A percentile compares a stretch with the other conserved stretches of the same genome.
These are phyloP conservation scores for Exidia glandulosa DNA, from an alignment of 768 basidiomycete genomes.

Conservation along the genomic window DNA sequence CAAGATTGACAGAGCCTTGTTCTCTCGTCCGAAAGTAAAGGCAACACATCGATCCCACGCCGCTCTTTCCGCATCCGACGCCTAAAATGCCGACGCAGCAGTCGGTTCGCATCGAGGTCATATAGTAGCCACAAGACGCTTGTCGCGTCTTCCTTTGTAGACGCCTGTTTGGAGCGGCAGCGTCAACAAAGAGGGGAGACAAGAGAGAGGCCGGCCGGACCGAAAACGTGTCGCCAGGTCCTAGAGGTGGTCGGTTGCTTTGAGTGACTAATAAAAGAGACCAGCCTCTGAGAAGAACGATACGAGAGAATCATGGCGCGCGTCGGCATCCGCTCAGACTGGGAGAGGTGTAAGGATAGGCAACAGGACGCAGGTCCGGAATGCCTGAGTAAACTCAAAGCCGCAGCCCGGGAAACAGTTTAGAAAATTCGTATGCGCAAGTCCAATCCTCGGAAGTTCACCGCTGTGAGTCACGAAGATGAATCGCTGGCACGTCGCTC, in stretches of 20 bases:
- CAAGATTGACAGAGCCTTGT: too few relatives aligned
- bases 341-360: too few relatives aligned
- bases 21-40: not conserved
- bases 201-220: slow-evolving; percentile 22
- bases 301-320: too few relatives aligned
- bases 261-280: too few relatives aligned
- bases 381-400: slow-evolving; percentile 52
- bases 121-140: slow-evolving; percentile 57
- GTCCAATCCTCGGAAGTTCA: too few relatives aligned
- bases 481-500: too few relatives aligned
- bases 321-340: too few relatives aligned
- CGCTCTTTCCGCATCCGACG: slow-evolving; percentile 44
- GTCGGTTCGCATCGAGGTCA: slow-evolving; percentile 52
- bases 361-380: not conserved
- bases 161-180: slow-evolving; percentile 69
- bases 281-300: too few relatives aligned
- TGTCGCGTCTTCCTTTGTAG: slow-evolving; percentile 57
- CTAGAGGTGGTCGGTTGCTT: slow-evolving; percentile 47
- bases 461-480: too few relatives aligned
- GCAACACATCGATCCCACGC: not conserved
- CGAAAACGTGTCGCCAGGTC: slow-evolving; percentile 30
- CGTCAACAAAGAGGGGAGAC: too few relatives aligned
- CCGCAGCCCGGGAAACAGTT: slow-evolving; percentile 59
- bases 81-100: slow-evolving; percentile 70
- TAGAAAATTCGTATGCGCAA: too few relatives aligned